Percentiles rank a stretch among this genome's conserved stretches.
Evolutionary conservation across 2,329 filamentous ascomycete species (phyloP).

Genomic region (Boeremia exigua): DNA sequence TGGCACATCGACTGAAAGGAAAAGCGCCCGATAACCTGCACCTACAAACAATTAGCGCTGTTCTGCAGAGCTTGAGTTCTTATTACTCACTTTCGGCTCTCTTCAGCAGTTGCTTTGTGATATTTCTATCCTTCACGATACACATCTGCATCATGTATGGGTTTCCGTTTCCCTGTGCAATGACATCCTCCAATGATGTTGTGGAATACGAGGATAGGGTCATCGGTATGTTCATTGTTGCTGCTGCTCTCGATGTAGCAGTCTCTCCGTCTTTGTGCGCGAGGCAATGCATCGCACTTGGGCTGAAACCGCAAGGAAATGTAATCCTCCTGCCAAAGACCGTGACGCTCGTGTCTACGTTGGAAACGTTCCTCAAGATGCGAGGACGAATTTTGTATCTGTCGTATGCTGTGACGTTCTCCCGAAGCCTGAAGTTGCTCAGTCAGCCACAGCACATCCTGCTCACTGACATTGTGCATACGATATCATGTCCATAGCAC

Average conservation of each 20-base stretch:
- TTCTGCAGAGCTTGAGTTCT: background rate
- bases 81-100: slow-evolving; percentile 52
- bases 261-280: slow-evolving; percentile 69
- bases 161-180: slow-evolving; percentile 53
- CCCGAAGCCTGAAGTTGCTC: slow-evolving; percentile 47
- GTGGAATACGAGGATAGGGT: slow-evolving; percentile 61
- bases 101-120: slow-evolving; percentile 51
- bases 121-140: slow-evolving; percentile 56
- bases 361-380: slow-evolving; percentile 42
- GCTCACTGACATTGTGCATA: background rate
- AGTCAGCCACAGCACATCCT: background rate
- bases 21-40: slow-evolving; percentile 57
- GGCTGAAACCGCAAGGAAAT: slow-evolving; percentile 52
- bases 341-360: slow-evolving; percentile 24
- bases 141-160: slow-evolving; percentile 61
- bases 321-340: slow-evolving; percentile 44
- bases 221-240: slow-evolving; percentile 66
- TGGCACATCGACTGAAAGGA: slow-evolving; percentile 63
- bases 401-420: slow-evolving; percentile 43
- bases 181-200: slow-evolving; percentile 70
- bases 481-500: slow-evolving; percentile 24
- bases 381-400: slow-evolving; percentile 40
- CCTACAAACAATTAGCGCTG: slow-evolving; percentile 1
- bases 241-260: slow-evolving; percentile 65
- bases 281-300: slow-evolving; percentile 69